Conservation (phyloP, 177 flowering plant genomes). For the Tripterygium wilfordii region DNA sequence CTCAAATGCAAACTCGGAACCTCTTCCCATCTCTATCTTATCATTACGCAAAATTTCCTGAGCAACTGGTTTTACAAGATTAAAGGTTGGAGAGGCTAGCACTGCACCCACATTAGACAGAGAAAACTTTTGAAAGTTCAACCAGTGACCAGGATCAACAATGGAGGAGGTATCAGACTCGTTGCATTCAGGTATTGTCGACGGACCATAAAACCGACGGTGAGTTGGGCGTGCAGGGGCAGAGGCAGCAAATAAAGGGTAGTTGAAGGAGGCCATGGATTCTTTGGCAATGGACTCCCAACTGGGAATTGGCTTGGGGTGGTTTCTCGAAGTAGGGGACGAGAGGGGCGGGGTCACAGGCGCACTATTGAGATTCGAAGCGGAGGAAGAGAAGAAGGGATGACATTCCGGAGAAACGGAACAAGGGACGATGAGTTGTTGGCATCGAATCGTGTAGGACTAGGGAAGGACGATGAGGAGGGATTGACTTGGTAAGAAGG, state of each 20-base stretch:
- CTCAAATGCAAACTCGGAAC: constrained; percentile 28
- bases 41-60: constrained; percentile 12
- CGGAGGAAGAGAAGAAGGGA: constrained; percentile 51
- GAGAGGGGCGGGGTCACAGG: constrained; percentile 90
- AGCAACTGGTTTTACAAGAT: constrained; percentile 36
- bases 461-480: constrained; percentile 51
- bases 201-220: constrained; percentile 31
- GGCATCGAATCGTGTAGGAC: constrained; percentile 36
- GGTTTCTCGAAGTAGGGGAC: constrained; percentile 60
- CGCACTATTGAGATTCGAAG: constrained; percentile 89
- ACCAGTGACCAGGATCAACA: constrained; percentile 54
- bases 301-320: constrained; percentile 31
- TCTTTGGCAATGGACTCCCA: constrained; percentile 47
- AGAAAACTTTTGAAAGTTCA: constrained; percentile 31
- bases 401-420: constrained; percentile 32
- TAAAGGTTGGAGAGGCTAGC: constrained; percentile 54
- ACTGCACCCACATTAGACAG: constrained; percentile 9
- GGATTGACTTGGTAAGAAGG: constrained; percentile 62
- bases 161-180: constrained; percentile 55
- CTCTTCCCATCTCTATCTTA: constrained; percentile 24
- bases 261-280: constrained; percentile 40
- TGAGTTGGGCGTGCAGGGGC: constrained; percentile 60
- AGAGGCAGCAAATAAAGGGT: constrained; percentile 50
- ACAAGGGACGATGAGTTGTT: constrained; percentile 21
- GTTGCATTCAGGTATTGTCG: constrained; percentile 57